Conservation (phyloP, 129 eudicot species). For the Centrapalus pauciflorus region DNA sequence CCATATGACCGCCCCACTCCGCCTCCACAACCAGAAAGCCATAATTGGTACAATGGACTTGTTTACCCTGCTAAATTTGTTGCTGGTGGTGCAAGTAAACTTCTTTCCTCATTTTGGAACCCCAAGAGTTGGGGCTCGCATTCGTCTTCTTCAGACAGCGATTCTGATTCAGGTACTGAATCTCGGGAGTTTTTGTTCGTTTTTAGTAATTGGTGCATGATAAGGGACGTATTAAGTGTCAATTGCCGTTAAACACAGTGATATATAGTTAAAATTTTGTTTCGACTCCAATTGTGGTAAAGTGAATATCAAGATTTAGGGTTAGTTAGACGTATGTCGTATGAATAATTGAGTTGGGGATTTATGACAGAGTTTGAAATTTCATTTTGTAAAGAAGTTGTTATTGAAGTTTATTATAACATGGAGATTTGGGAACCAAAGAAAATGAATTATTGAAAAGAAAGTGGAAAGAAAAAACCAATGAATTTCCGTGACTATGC, state of each 20-base stretch:
- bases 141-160: conserved; percentile 18
- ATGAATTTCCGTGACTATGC: neutral
- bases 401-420: neutral
- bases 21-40: conserved; percentile 15
- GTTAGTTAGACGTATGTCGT: neutral
- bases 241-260: neutral
- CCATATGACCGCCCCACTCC: conserved; percentile 30
- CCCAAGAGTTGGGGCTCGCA: conserved; percentile 24
- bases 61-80: conserved; percentile 27
- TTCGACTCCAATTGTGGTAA: neutral
- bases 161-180: conserved; percentile 34
- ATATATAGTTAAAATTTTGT: neutral
- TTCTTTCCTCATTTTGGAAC: conserved; percentile 32
- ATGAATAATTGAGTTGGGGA: neutral
- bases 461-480: neutral
- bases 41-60: conserved; percentile 31
- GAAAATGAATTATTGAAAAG: neutral
- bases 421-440: neutral
- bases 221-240: neutral
- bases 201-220: neutral
- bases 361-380: neutral
- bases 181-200: neutral
- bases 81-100: conserved; percentile 30
- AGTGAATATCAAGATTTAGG: conserved; percentile 4
- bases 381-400: neutral